phyloP scores from a whole-genome alignment of 202 grass and related monocot genomes.

The Eragrostis tef region DNA sequence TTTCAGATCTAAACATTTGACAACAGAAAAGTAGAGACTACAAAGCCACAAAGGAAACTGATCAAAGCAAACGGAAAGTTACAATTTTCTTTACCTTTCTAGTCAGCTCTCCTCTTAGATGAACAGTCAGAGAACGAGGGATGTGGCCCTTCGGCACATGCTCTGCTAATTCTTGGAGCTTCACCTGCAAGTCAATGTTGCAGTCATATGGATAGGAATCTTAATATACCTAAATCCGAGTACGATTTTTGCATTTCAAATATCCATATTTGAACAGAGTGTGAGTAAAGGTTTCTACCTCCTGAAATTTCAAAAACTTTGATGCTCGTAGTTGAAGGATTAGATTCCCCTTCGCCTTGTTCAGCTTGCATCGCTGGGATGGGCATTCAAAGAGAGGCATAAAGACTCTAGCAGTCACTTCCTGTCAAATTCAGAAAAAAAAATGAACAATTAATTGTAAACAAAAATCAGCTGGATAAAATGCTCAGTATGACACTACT shows the following conservation, averaged over 20 bases:
- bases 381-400: slow-evolving; percentile 99
- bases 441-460: not conserved
- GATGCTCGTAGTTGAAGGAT: slow-evolving; percentile 96
- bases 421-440: slow-evolving; percentile 60
- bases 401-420: slow-evolving; percentile 96
- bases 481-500: slow-evolving; percentile 5
- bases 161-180: slow-evolving; percentile 93
- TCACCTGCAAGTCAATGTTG: slow-evolving; percentile 66
- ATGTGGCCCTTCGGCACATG: slow-evolving; percentile 99
- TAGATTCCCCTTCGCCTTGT: slow-evolving; percentile 95
- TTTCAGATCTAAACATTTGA: slow-evolving; percentile 14
- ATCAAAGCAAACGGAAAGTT: not conserved
- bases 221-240: not conserved
- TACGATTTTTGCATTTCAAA: slow-evolving; percentile 19
- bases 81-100: slow-evolving; percentile 78
- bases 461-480: not conserved
- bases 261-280: slow-evolving; percentile 19
- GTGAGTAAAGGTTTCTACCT: slow-evolving; percentile 55
- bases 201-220: slow-evolving; percentile 5
- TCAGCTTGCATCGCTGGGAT: slow-evolving; percentile 81
- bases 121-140: slow-evolving; percentile 91
- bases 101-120: slow-evolving; percentile 98
- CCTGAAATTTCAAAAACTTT: slow-evolving; percentile 99
- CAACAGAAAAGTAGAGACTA: not conserved
- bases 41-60: slow-evolving; percentile 11